Base-by-base conservation (phyloP, 331 rosid genomes). In the Malus hybrid region DNA sequence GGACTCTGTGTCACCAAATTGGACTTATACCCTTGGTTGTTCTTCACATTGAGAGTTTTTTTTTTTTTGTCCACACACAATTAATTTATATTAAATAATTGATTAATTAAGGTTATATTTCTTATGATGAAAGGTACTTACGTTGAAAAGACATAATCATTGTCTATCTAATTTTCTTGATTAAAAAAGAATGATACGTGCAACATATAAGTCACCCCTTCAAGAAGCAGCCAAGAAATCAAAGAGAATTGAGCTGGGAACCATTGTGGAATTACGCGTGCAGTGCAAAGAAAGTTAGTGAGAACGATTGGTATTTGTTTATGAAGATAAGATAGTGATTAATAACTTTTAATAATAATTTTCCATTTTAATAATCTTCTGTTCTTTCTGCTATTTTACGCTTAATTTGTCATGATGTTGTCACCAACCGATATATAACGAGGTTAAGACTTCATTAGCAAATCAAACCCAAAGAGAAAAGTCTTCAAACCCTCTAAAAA, bases 71-170 rank as follows among this genome's bases (percentile, higher is more conserved):
- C 54, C 34, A 12, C 15, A 34, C 36, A 34, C 50, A 56, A 29
- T 56, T 36, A 9, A n/a, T n/a, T 29, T 33, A 7, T 34, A 24
- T 24, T 62, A 42, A 61, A 22, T 55, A 14, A n/a, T 34, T 36
- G 19, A 31, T 65, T 65, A 61, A 52, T 54, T 70, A 42, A 71
- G 31, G 16, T 73, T 63, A 50, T 31, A 59, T 76, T 77, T 80
- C 71, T 44, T n/a, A 76, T 69, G 46, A 56, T 76, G 81, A 73
- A 65, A 42, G 78, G 91, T 65, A 83, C 80, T 79, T 78, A 61
- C 54, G 73, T 33, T 61, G 89, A 76, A 83, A 85, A 62, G 87
- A 82, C 90, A 70, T 67, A 81, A 86, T 39, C 24, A 71, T 81
- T 79, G 71, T 77, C 50, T 80, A 71, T 79, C 27, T 15, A 56